phyloP scores from a whole-genome alignment of 164 flowering plant species.

The Buxus sempervirens region DNA sequence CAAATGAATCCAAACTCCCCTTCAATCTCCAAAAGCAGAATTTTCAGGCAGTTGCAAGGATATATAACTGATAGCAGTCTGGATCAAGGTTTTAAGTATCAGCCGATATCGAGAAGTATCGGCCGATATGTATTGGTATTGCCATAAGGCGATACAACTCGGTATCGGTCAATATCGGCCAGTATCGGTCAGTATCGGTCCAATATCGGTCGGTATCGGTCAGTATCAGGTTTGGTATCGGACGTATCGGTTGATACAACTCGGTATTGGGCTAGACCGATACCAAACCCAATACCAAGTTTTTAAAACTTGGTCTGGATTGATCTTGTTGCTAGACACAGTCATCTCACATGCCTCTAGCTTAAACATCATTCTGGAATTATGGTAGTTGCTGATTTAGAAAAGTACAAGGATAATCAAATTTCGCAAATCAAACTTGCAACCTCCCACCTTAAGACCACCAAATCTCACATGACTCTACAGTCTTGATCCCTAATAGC shows the following conservation, averaged over 20 bases:
- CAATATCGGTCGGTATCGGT: too few relatives aligned
- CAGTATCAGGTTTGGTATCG: too few relatives aligned
- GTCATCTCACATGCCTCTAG: not conserved
- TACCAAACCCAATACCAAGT: too few relatives aligned
- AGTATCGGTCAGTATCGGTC: too few relatives aligned
- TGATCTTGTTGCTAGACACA: too few relatives aligned
- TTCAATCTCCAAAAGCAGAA: not conserved
- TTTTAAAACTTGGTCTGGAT: too few relatives aligned
- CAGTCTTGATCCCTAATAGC: not conserved
- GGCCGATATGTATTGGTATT: too few relatives aligned
- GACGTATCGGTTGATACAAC: too few relatives aligned
- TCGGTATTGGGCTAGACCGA: too few relatives aligned
- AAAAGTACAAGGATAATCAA: not conserved
- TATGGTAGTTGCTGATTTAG: not conserved
- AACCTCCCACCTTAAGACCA: not conserved
- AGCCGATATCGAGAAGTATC: too few relatives aligned
- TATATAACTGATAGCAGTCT: not conserved
- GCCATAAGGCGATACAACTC: too few relatives aligned
- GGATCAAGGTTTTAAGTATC: not conserved
- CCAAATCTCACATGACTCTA: not conserved
- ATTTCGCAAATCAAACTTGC: not conserved
- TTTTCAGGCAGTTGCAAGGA: not conserved
- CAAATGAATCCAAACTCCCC: not conserved
- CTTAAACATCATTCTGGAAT: not conserved
- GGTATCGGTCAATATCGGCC: too few relatives aligned